Conservation (phyloP, 2,329 filamentous ascomycete genomes). For the Xylaria sp. region DNA sequence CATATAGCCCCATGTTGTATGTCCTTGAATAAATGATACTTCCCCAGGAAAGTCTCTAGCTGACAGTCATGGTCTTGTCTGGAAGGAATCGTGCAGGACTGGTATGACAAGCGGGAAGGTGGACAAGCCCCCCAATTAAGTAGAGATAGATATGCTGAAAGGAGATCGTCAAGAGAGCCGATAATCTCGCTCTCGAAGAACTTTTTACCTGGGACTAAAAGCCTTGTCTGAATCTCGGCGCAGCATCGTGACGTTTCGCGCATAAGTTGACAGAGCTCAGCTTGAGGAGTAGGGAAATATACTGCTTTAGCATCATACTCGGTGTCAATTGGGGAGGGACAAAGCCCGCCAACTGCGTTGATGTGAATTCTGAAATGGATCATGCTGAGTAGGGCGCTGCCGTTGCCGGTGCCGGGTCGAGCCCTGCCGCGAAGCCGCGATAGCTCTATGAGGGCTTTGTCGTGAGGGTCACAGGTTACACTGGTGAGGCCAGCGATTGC, state of each 20-base stretch:
- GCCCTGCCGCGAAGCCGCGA: conserved; percentile 2
- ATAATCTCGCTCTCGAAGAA: conserved; percentile 6
- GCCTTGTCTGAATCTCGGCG: not conserved
- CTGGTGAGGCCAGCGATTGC: conserved; percentile 19
- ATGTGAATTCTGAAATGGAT: conserved; percentile 23
- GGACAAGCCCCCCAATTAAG: conserved; percentile 13
- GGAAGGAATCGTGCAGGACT: conserved; percentile 5
- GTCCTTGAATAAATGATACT: conserved; percentile 31
- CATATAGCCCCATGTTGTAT: conserved; percentile 24
- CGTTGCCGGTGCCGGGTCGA: not conserved
- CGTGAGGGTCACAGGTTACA: conserved; percentile 19
- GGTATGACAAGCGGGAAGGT: conserved; percentile 17
- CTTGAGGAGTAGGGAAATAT: not conserved
- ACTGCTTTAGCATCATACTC: conserved; percentile 1
- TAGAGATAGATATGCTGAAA: conserved; percentile 16
- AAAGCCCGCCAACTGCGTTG: conserved; percentile 21
- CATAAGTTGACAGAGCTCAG: conserved; percentile 24
- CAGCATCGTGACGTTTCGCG: conserved; percentile 24
- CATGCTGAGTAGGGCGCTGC: conserved; percentile 13
- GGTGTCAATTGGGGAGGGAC: conserved; percentile 9
- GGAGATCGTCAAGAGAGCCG: conserved; percentile 14
- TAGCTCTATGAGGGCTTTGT: conserved; percentile 19
- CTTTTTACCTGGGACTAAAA: not conserved
- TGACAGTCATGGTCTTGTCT: not conserved
- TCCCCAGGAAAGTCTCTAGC: not conserved